phyloP scores from a whole-genome alignment of 2,329 filamentous ascomycete genomes.

The Pseudopithomyces chartarum region DNA sequence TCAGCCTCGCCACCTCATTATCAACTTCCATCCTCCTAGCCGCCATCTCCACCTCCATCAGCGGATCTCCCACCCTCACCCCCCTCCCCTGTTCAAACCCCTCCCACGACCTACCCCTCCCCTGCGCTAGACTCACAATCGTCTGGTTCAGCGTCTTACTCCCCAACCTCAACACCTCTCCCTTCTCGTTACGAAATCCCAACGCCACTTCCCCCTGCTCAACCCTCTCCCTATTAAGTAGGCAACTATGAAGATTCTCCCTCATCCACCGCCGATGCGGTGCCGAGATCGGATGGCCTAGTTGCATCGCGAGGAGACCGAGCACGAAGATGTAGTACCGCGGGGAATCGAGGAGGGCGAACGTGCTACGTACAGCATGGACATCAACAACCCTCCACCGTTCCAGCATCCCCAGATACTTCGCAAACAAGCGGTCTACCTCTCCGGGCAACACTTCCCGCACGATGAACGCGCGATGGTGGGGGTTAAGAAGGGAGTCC shows the following conservation, averaged over 20 bases:
- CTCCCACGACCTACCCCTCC: background rate
- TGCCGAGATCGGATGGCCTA: constrained; percentile 1
- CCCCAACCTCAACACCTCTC: background rate
- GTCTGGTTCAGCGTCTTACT: background rate
- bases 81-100: no score
- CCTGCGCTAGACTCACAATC: background rate
- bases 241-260: constrained; percentile 2
- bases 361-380: background rate
- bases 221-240: constrained; percentile 1
- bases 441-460: background rate
- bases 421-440: constrained; percentile 4
- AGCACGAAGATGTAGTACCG: constrained; percentile 13
- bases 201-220: constrained; percentile 9
- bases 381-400: constrained; percentile 8
- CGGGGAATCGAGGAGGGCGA: constrained; percentile 3
- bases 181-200: background rate
- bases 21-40: no score
- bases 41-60: no score
- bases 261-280: constrained; percentile 6
- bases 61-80: no score
- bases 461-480: background rate
- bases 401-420: constrained; percentile 7
- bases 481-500: constrained; percentile 8
- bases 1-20: no score
- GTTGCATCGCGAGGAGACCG: constrained; percentile 8